Base-by-base conservation (phyloP, 495 filamentous ascomycete genomes). In the Astrothelium subdiscretum region DNA sequence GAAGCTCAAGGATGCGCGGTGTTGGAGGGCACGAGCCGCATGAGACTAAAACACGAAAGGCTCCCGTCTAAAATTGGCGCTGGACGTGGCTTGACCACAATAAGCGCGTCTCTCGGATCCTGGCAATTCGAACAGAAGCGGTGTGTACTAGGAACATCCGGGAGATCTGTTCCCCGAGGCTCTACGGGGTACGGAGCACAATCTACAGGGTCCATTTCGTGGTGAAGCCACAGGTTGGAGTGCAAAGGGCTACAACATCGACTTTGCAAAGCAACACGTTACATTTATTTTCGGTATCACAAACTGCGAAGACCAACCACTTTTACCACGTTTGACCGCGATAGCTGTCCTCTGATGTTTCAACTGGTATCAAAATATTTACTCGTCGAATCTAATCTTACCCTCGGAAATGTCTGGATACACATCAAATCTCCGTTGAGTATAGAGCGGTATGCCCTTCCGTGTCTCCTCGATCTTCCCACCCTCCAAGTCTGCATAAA, bases 371-470 rank as follows among this genome's bases (percentile, higher is more conserved):
- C 18, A 20, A 22, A 22, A 10, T 18, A 31, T n/a, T 68, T 57
- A 70, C 59, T 69, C 69, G 35, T 68, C 69, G 24, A 60, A 67
- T 59, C 42, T 66, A n/a, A 70, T 63, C 58, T 71, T 62, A n/a
- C 68, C 82, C 68, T 77, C 67, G 65, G 84, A 89, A 31, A 99
- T 84, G 82, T 99, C 92, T 15, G 89, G 87, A 75, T 99, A 99
- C 27, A 99, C 84, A 76, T 99, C 94, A 74, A 95, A 97, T 66
- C 95, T 78, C 64, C 92, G 81, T 84, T 99, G 95, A 31, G 77
- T 81, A 67, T 84, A 80, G 31, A 97, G 78, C 27, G 95, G 94
- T 70, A 97, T 96, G 20, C 87, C 85, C 74, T 83, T 89, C 72
- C 95, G 82, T 57, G 84, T 83, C 74, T 86, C 83, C 71, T 85